Evolutionary conservation across 1,139 yeast genomes (phyloP), one percentile per base, ranked within the genome.

Genomic region (Sugiyamaella japonica): DNA sequence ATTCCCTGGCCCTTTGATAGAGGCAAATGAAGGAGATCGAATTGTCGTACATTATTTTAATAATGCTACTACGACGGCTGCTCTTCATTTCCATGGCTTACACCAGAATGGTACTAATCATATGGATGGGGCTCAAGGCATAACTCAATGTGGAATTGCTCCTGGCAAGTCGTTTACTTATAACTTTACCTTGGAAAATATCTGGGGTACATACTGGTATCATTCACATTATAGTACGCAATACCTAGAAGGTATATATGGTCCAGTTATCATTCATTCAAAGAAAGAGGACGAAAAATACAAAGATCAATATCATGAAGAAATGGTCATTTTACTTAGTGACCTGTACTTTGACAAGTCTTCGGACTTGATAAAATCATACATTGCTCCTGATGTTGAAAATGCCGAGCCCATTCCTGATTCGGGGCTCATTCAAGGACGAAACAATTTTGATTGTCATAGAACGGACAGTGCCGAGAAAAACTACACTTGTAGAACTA

Each of bases 361-460:
- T 13, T 76, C 66, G 3, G 75, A 85, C 61, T 73, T 80, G 60
- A 71, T 78, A 8, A 61, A 65, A 9, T 86, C 84, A 70, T 71
- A 86, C 71, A 79, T 73, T 64, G 74, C 78, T 59, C 84, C 78
- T 70, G 86, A 86, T 68, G 93, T 95, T 46, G 88, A 95, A 4
- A 96, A 96, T 59, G 91, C 91, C 29, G 96, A 88, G 70, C 97
- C 97, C 39, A 82, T 88, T 63, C 96, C 96, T 2, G 86, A 83
- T 65, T 50, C 56, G 10, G 65, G 64, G 59, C 86, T 86, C 34
- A 60, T 64, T 9, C 67, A 67, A 41, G 72, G 72, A 3, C 51
- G 45, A 36, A 61, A 57, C n/a, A 16, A 29, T n/a, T 57, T 59
- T 41, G 56, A 61, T 38, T 64, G 67, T 47, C 39, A 29, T 17